Conservation (phyloP, 2,329 filamentous ascomycete genomes). For the Neonectria neomacrospora region DNA sequence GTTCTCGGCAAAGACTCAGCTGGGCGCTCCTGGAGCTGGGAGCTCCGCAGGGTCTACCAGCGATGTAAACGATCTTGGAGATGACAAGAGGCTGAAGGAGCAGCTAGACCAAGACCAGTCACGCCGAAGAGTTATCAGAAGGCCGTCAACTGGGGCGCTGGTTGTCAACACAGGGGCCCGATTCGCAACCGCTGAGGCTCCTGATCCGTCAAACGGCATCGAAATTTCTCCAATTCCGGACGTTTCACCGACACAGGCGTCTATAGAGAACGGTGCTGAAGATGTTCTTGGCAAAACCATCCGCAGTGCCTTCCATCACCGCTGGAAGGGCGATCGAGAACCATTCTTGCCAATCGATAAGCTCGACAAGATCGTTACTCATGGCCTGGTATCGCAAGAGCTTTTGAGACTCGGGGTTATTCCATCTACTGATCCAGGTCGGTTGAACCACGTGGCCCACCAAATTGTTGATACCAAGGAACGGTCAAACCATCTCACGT, state of each 20-base stretch:
- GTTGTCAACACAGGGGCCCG: not conserved
- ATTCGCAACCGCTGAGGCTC: not conserved
- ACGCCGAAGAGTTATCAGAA: not conserved
- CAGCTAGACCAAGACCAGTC: not conserved
- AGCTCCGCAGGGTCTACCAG: not conserved
- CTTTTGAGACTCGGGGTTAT: not conserved
- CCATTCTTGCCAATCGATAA: not conserved
- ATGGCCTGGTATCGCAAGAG: not conserved
- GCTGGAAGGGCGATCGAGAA: not conserved
- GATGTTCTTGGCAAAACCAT: not conserved
- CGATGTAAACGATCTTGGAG: not conserved
- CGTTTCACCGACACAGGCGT: not conserved
- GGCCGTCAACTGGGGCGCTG: not conserved
- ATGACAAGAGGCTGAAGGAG: not conserved
- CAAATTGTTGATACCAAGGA: not conserved
- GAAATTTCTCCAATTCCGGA: not conserved
- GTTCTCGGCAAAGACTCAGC: not conserved
- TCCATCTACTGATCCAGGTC: not conserved
- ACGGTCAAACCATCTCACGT: not conserved
- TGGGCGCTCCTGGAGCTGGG: not conserved
- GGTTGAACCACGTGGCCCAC: not conserved
- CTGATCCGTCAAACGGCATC: not conserved
- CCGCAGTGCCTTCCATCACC: not conserved
- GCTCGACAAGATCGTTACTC: not conserved
- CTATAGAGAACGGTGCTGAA: not conserved